phyloP scores from a whole-genome alignment of 345 rosid genomes.

The Kandelia obovata region DNA sequence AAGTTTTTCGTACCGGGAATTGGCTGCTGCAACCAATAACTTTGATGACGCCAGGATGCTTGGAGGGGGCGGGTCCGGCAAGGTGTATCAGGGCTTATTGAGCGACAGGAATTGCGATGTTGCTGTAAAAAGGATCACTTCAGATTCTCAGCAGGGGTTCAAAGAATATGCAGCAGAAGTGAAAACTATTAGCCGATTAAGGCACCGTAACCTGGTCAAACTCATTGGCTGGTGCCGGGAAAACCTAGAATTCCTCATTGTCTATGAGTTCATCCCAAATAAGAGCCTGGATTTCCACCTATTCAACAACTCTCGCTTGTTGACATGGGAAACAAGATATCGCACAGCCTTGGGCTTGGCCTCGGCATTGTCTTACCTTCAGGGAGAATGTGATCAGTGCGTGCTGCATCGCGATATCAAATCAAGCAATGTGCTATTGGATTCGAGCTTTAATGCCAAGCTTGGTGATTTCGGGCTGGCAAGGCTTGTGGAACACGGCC shows the following conservation, averaged over 20 bases:
- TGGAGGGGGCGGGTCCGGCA: background rate
- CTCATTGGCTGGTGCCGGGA: constrained; percentile 10
- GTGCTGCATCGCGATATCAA: constrained; percentile 33
- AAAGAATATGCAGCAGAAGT: constrained; percentile 4
- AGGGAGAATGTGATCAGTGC: background rate
- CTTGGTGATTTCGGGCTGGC: constrained; percentile 42
- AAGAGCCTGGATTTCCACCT: background rate
- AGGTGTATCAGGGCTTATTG: background rate
- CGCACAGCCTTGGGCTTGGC: constrained; percentile 22
- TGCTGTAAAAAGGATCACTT: constrained; percentile 10
- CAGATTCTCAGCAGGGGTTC: background rate
- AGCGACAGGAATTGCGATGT: background rate
- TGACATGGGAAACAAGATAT: constrained; percentile 26
- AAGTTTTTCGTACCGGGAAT: background rate
- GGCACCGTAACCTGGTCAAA: constrained; percentile 6
- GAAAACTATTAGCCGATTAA: constrained; percentile 4
- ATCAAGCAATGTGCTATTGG: constrained; percentile 28
- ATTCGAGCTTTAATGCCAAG: constrained; percentile 25
- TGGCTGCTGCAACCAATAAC: background rate
- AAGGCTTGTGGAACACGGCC: constrained; percentile 27
- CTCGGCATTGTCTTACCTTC: background rate
- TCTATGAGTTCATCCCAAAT: background rate
- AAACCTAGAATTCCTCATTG: background rate
- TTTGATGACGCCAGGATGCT: background rate
- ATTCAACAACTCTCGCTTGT: background rate